Base-by-base conservation (phyloP, 108 stramenopile genomes). In the Cafeteria roenbergensis region DNA sequence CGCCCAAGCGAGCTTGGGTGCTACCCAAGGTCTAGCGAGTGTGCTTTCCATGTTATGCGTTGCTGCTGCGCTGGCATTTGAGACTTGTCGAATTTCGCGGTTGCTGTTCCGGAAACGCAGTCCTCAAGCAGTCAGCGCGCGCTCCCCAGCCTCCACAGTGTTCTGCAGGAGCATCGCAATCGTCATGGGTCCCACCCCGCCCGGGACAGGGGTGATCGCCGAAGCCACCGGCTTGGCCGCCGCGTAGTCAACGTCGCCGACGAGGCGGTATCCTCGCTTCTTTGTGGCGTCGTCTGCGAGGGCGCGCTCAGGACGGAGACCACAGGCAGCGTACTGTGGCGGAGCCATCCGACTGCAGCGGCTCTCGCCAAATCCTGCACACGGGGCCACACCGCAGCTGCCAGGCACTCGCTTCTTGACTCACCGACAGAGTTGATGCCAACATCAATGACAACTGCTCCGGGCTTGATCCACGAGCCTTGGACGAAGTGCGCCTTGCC, bases 151-250 rank as follows among this genome's bases (percentile, higher is more conserved):
- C n/a, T 71, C 85, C 57, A 91, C 77, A 6, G 96, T 98, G 71
- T 98, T 98, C 56, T 88, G 70, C 63, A 95, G 66, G 50, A 97
- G 73, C 93, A 95, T 94, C 51, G 97, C 95, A 77, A 99, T 95
- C 0, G 93, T 95, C 93, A 99, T 95, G 28, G 97, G 97, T n/a
- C 97, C 97, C 1, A 99, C 94, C 30, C 94, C 97, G 28, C 97
- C 97, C 6, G 97, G 97, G 33, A 99, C 97, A 0, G 94, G 97
- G 21, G 94, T 95, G 55, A 97, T 91, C 77, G 81, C 85, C 38
- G 78, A 72, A 34, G 84, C 85, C 34, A 90, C 83, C 61, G 73
- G 71, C 63, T 73, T 73, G 29, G 68, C 85, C 35, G 67, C 83
- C 1, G 73, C 83, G 74, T 86, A 95, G 75, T 91, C 80, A 9